Base-by-base conservation (phyloP, 2,329 filamentous ascomycete genomes). In the Trichoderma asperellum region DNA sequence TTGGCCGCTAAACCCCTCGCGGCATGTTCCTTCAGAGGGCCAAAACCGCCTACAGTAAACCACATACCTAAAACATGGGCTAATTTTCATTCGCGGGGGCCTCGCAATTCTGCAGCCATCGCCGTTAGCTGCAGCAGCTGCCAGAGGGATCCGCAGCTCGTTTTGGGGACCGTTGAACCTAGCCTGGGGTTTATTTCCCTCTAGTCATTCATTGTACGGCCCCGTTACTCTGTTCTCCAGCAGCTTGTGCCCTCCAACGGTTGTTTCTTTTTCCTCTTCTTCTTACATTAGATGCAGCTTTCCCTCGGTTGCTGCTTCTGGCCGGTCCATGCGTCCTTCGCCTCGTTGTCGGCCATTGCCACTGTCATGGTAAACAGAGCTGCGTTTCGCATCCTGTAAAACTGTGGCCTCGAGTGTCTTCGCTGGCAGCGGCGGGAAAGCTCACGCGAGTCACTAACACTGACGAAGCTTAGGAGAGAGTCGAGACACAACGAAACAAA, bases 121-220 rank as follows among this genome's bases (percentile, higher is more conserved):
- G 49, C 61, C 32, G 35, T 47, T 53, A 37, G 47, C 40, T 35
- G 47, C 43, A 49, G 29, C 24, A 43, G 43, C 24, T 32, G 29
- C 11, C 4, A 16, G 24, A 10, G 43, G 14, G 37, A 21, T 53
- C 32, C 47, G 34, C 47, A 18, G 58, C 21, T 14, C 18, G 32
- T 32, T 60, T 29, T n/a, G 8, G 27, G 58, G 8, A 11, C 8
- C n/a, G 52, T 8, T 43, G 14, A 14, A 16, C n/a, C 37, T 35
- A 57, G 63, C 14, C 63, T 21, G n/a, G 43, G 63, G 53, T 58
- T 58, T 59, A 58, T 59, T 59, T 58, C 64, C 64, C 64, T 66
- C 62, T n/a, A 6, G 24, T 24, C 24, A 24, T 24, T 43, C 40
- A 43, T n/a, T 43, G 16, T 40, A 12, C 16, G 37, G 37, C 4